A percentile compares a stretch with the other conserved stretches of the same genome.
Conservation (phyloP, 2,329 filamentous ascomycete species). For the Monilinia fructicola region DNA sequence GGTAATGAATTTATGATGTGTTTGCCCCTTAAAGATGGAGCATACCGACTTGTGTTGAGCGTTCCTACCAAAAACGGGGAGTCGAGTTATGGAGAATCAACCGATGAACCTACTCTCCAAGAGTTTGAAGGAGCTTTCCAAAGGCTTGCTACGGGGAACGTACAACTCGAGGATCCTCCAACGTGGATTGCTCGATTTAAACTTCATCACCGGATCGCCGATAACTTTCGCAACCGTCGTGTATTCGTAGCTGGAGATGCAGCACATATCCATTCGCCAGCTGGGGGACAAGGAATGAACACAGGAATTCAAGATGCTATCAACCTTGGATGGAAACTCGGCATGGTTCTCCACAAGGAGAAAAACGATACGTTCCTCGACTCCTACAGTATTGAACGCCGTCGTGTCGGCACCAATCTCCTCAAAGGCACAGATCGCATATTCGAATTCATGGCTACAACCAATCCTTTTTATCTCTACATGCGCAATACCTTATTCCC, state of each 20-base stretch:
- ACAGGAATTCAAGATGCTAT: conserved; percentile 42
- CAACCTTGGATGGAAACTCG: conserved; percentile 43
- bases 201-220: conserved; percentile 47
- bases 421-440: conserved; percentile 45
- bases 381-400: conserved; percentile 50
- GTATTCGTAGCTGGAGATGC: conserved; percentile 42
- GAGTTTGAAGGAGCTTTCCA: conserved; percentile 41
- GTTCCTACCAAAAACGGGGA: conserved; percentile 25
- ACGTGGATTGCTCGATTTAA: conserved; percentile 49
- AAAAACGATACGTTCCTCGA: conserved; percentile 46
- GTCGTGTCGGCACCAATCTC: conserved; percentile 47
- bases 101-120: conserved; percentile 36
- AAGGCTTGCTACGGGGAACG: conserved; percentile 36
- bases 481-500: conserved; percentile 46
- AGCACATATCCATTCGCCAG: conserved; percentile 43
- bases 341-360: conserved; percentile 36
- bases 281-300: conserved; percentile 44
- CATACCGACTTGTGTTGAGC: conserved; percentile 38
- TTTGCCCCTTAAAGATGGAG: conserved; percentile 39
- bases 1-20: conserved; percentile 43
- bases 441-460: conserved; percentile 44
- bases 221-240: conserved; percentile 46
- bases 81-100: conserved; percentile 17
- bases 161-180: conserved; percentile 34
- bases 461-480: conserved; percentile 41